These are phyloP conservation scores for Daldinia vernicosa DNA, from an alignment of 495 filamentous ascomycete species.

Conservation along the genomic window DNA sequence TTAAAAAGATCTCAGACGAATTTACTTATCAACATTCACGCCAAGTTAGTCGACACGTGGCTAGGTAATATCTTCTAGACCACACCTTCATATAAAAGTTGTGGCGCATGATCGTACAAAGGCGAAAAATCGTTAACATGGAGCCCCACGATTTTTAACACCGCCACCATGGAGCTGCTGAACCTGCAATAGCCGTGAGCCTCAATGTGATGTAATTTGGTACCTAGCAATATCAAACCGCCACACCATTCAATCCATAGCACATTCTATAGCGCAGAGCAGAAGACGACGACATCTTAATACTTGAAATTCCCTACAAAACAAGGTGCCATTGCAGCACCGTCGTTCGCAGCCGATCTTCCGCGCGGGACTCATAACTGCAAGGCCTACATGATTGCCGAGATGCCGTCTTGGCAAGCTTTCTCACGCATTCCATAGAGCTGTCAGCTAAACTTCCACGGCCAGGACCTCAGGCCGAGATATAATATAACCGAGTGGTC, in stretches of 20 bases:
- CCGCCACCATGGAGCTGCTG: constrained; percentile 24
- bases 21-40: constrained; percentile 3
- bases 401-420: constrained; percentile 38
- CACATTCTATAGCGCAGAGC: background rate
- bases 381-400: constrained; percentile 22
- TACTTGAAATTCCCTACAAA: background rate
- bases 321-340: background rate
- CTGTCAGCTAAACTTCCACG: background rate
- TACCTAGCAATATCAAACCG: background rate
- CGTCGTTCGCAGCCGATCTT: constrained; percentile 23
- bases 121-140: background rate
- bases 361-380: constrained; percentile 17
- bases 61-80: background rate
- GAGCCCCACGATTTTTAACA: constrained; percentile 5
- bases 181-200: constrained; percentile 9
- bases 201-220: background rate
- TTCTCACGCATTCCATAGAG: constrained; percentile 15
- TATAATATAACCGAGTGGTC: no score
- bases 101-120: background rate
- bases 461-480: background rate
- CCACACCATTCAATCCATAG: background rate
- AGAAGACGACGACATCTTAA: background rate
- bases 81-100: background rate
- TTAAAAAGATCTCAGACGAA: background rate
- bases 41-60: constrained; percentile 24